Conservation (phyloP, 2,329 filamentous ascomycete species). For the Calonectria ilicicola region DNA sequence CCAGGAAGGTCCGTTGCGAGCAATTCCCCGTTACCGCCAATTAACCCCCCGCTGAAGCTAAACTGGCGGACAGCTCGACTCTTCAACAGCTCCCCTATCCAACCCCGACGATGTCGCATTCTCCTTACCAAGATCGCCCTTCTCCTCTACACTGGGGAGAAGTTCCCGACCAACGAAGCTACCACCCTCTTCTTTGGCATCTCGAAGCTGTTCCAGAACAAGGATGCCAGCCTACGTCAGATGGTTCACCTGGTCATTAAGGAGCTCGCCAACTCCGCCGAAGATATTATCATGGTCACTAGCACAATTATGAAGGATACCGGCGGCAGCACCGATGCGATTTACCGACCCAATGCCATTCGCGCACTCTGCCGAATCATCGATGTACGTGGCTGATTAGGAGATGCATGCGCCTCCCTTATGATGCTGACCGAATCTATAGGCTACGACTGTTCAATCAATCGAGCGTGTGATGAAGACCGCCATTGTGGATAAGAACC, state of each 20-base stretch:
- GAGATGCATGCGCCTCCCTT: conserved; percentile 33
- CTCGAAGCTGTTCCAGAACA: conserved; percentile 99
- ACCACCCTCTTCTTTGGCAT: conserved; percentile 99
- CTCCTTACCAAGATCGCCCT: conserved; percentile 97
- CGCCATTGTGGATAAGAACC: conserved; percentile 98
- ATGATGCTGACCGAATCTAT: conserved; percentile 42
- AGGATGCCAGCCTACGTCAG: conserved; percentile 96
- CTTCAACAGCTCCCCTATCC: conserved; percentile 98
- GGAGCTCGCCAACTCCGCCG: conserved; percentile 93
- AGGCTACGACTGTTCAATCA: conserved; percentile 95
- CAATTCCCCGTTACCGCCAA: conserved; percentile 44
- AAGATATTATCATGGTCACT: conserved; percentile 99
- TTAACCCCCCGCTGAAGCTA: conserved; percentile 48
- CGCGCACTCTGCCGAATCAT: conserved; percentile 96
- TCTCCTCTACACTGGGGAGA: conserved; percentile 95
- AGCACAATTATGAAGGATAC: conserved; percentile 99
- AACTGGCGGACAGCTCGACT: conserved; percentile 78
- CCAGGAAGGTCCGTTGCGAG: conserved; percentile 83
- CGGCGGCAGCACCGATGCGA: conserved; percentile 90
- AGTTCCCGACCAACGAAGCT: conserved; percentile 96
- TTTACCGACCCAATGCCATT: conserved; percentile 96
- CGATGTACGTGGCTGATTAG: conserved; percentile 71
- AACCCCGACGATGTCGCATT: conserved; percentile 96
- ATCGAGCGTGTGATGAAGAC: conserved; percentile 99
- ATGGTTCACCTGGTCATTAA: conserved; percentile 99